These are phyloP conservation scores for Malassezia japonica DNA, from an alignment of 1,284 basidiomycete species.

Conservation along the genomic window DNA sequence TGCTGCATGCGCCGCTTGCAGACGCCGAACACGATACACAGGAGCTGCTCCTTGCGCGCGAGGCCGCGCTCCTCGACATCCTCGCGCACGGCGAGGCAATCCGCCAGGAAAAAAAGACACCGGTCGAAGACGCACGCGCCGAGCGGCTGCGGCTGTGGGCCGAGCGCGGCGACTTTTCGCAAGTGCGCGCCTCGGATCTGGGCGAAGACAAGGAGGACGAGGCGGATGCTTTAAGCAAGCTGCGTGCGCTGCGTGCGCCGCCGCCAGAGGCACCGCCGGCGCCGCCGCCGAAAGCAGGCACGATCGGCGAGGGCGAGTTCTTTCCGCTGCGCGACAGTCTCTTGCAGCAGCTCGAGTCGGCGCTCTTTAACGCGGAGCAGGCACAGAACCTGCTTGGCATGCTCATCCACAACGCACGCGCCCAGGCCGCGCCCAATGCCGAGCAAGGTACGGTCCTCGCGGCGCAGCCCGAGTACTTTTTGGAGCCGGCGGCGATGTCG, in stretches of 20 bases:
- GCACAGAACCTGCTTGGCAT: slow-evolving; percentile 33
- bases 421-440: slow-evolving; percentile 1
- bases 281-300: slow-evolving; percentile 15
- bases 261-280: neutral
- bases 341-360: slow-evolving; percentile 25
- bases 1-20: neutral
- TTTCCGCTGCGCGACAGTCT: slow-evolving; percentile 23
- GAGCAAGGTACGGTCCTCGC: neutral
- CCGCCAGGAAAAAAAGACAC: neutral
- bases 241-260: neutral
- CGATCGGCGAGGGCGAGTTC: slow-evolving; percentile 31
- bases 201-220: neutral
- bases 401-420: slow-evolving; percentile 21
- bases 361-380: slow-evolving; percentile 33
- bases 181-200: slow-evolving; percentile 15
- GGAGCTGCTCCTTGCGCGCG: neutral
- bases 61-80: slow-evolving; percentile 9
- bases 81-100: slow-evolving; percentile 8
- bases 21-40: neutral
- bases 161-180: slow-evolving; percentile 35
- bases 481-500: slow-evolving; percentile 12
- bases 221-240: neutral
- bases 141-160: slow-evolving; percentile 28
- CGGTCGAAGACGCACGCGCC: slow-evolving; percentile 1
- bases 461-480: slow-evolving; percentile 14